These are phyloP conservation scores for Microsporum canis DNA, from an alignment of 2,329 filamentous ascomycete species.

Conservation along the genomic window DNA sequence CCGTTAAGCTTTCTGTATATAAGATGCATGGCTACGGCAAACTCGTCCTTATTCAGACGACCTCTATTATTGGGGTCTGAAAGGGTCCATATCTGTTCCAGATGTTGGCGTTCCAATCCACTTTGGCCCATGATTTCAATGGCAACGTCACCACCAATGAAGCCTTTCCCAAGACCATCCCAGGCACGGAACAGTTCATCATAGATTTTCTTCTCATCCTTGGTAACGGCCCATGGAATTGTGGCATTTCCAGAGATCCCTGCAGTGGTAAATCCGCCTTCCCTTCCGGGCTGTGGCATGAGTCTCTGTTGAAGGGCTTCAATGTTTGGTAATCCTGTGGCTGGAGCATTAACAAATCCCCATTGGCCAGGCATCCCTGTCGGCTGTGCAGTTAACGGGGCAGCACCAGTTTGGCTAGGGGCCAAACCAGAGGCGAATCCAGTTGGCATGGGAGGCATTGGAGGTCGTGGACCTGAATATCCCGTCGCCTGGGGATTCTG, in stretches of 20 bases:
- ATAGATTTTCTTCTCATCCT: slow-evolving; percentile 95
- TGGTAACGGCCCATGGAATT: slow-evolving; percentile 96
- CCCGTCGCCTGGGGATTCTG: slow-evolving; percentile 64
- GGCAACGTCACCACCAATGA: slow-evolving; percentile 79
- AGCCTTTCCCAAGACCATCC: slow-evolving; percentile 90
- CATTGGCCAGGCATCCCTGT: slow-evolving; percentile 89
- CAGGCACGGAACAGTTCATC: slow-evolving; percentile 90
- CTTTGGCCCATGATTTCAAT: slow-evolving; percentile 97
- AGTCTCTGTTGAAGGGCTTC: slow-evolving; percentile 84
- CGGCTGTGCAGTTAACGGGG: slow-evolving; percentile 75
- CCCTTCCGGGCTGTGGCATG: slow-evolving; percentile 93
- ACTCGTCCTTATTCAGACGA: slow-evolving; percentile 88
- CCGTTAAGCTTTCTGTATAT: slow-evolving; percentile 97
- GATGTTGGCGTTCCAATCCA: slow-evolving; percentile 76
- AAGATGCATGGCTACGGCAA: slow-evolving; percentile 96
- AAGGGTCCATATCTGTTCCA: slow-evolving; percentile 90
- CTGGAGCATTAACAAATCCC: slow-evolving; percentile 93
- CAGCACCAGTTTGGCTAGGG: slow-evolving; percentile 55
- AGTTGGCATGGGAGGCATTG: slow-evolving; percentile 73
- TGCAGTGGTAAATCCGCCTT: slow-evolving; percentile 71
- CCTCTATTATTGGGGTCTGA: slow-evolving; percentile 91
- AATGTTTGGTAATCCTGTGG: slow-evolving; percentile 82
- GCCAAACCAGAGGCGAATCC: slow-evolving; percentile 52
- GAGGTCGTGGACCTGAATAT: slow-evolving; percentile 67
- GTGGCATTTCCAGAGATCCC: slow-evolving; percentile 88